A percentile compares a stretch with the other conserved stretches of the same genome.
These are phyloP conservation scores for Nepenthes gracilis DNA, from an alignment of 148 eudicot genomes.

Conservation along the genomic window DNA sequence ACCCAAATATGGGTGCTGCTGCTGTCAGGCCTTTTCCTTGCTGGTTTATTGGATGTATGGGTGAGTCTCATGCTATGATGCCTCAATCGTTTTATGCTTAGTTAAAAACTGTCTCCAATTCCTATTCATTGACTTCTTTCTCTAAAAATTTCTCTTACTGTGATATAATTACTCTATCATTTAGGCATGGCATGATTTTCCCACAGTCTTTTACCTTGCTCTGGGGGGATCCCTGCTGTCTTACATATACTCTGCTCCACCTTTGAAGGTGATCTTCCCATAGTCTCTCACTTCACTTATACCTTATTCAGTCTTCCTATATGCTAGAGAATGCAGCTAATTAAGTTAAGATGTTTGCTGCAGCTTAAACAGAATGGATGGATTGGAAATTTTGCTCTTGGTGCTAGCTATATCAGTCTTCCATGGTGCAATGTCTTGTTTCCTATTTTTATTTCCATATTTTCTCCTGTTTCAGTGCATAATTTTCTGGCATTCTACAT, in stretches of 20 bases:
- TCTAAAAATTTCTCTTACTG: slow-evolving; percentile 7
- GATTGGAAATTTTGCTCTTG: slow-evolving; percentile 95
- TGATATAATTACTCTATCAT: neutral
- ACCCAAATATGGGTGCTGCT: slow-evolving; percentile 93
- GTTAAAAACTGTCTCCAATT: neutral
- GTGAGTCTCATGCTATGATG: slow-evolving; percentile 32
- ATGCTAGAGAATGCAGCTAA: slow-evolving; percentile 5
- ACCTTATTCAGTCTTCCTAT: neutral
- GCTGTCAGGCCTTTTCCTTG: slow-evolving; percentile 73
- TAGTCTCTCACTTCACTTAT: slow-evolving; percentile 4
- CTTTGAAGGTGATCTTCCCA: slow-evolving; percentile 54
- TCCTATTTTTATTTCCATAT: neutral
- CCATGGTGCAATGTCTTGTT: slow-evolving; percentile 52
- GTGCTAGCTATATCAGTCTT: slow-evolving; percentile 90
- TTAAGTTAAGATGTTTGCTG: slow-evolving; percentile 7
- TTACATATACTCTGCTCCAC: slow-evolving; percentile 96
- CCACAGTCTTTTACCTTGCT: slow-evolving; percentile 73
- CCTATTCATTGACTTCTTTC: slow-evolving; percentile 5
- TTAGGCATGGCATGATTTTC: slow-evolving; percentile 88
- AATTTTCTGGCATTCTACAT: neutral
- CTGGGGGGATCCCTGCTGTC: slow-evolving; percentile 84
- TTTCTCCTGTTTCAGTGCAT: slow-evolving; percentile 4
- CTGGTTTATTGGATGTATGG: slow-evolving; percentile 84
- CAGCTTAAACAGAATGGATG: slow-evolving; percentile 99
- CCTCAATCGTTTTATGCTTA: too few species aligned